Base-by-base conservation (phyloP, 2,329 filamentous ascomycete species). In the Teratosphaeria viscida region DNA sequence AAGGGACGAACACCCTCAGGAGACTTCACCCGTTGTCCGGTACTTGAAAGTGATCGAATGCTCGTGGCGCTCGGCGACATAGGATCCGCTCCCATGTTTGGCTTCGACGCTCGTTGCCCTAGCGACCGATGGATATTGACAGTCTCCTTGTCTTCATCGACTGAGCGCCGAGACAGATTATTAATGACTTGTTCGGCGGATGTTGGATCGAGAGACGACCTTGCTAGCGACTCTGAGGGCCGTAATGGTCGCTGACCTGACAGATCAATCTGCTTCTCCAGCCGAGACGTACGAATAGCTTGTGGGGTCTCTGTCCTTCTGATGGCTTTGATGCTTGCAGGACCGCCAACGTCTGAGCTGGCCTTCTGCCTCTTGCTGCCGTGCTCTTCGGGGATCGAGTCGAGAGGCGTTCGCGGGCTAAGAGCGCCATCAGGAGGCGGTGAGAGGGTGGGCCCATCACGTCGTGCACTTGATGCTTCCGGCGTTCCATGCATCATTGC, bases 1-100 rank as follows among this genome's bases (percentile, higher is more conserved):
- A 86, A 82, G 73, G 88, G 82, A 71, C 85, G 81, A 60, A 79
- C 65, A 52, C 78, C 73, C 59, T 78, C 73, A 47, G 77, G 73
- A 62, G 74, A 73, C 62, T 72, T 71, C 59, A 76, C 63, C 57
- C 73, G 60, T 6, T 62, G 72, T 47, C 69, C 68, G 47, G 74
- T 72, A 54, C 76, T 78, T 56, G 70, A 70, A 27, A 68, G 67
- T 2, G 78, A 80, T 5, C 71, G 72, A 59, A 77, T 75, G 70
- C 78, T 81, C 54, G 75, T 65, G 4, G 71, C 74, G 58, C 76
- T 79, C 47, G 75, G 71, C 8, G 76, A 74, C 19, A 72, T 71
- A 23, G 68, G 63, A 49, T 72, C 71, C 35, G 68, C 66, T 7
- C 29, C n/a, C 54, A 71, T 67, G 47, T 58, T 59, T 14, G 43